Conservation (phyloP, 2,329 filamentous ascomycete species). For the Colletotrichum tamarilloi region DNA sequence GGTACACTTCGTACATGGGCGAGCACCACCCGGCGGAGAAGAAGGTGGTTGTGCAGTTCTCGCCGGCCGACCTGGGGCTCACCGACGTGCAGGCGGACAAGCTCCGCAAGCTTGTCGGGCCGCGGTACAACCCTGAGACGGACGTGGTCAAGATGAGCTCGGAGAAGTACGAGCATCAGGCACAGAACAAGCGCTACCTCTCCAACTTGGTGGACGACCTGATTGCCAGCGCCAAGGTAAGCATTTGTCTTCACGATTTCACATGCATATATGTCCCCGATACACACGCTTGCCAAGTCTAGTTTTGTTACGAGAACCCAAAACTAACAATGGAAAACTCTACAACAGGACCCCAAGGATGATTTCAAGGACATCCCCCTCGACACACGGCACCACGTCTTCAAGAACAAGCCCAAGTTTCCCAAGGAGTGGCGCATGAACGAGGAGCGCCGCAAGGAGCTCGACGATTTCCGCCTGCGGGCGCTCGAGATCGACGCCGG, state of each 20-base stretch:
- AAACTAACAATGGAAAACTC: constrained; percentile 6
- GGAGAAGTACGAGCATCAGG: constrained; percentile 87
- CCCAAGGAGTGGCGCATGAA: constrained; percentile 88
- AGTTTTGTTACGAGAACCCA: not conserved
- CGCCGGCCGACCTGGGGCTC: constrained; percentile 77
- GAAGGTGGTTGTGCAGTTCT: constrained; percentile 96
- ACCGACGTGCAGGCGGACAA: constrained; percentile 77
- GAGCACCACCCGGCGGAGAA: constrained; percentile 90
- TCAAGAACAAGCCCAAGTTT: constrained; percentile 76
- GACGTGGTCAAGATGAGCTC: constrained; percentile 89
- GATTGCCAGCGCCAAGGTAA: constrained; percentile 77
- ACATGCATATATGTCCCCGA: not conserved
- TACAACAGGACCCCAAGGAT: constrained; percentile 74
- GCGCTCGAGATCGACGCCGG: constrained; percentile 64
- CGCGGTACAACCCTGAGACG: constrained; percentile 87
- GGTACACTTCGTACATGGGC: constrained; percentile 96
- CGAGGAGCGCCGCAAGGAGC: constrained; percentile 70
- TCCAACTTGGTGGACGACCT: constrained; percentile 81
- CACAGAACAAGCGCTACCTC: constrained; percentile 97
- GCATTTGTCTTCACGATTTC: constrained; percentile 19
- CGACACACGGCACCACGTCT: constrained; percentile 85
- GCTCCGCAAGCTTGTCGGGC: constrained; percentile 86
- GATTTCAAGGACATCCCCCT: constrained; percentile 90
- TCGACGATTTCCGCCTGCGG: constrained; percentile 70
- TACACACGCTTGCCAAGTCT: too few species aligned